Evolutionary conservation across 2,329 filamentous ascomycete species (phyloP), one percentile per base, ranked within the genome.

Genomic region (Trichoderma sp.): DNA sequence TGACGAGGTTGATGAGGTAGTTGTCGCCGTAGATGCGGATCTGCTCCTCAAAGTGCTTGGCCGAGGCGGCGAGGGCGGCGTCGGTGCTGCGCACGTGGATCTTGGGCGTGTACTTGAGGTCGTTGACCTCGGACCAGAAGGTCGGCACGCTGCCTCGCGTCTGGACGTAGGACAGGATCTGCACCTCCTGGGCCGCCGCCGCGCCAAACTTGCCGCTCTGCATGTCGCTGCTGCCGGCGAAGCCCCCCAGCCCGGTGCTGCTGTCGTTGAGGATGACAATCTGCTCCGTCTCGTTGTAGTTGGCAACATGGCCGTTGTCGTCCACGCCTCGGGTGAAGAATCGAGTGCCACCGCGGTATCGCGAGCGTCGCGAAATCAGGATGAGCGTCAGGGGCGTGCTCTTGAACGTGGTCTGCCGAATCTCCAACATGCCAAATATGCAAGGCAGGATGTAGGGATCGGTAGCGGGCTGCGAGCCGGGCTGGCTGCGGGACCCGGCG

Each of bases 281-380:
- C 75, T 99, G 95, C 75, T 99, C 95, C 0, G 95, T 98, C 82
- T 99, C 95, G 75, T 99, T 99, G 83, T 94, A 99, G 77, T 99
- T 99, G 69, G 95, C 92, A n/a, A 95, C 95, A 75, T 98, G 88
- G 26, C 95, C 95, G 67, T 95, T 84, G 69, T 97, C 93, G 74
- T 99, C 94, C 54, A 98, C 87, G 59, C 95, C 95, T 69, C 95
- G 88, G 2, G 95, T 96, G 75, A 99, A 95, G 79, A 97, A 98
- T 74, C 96, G 85, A 17, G 95, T 98, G 51, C 95, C 95, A 43
- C 89, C 93, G 68, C 94, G 87, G 77, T 95, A 89, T 70, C 96
- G 86, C 24, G 93, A 97, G 71, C 95, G 87, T 68, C 95, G 86
- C 28, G 94, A 96, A 72, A 98, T 94, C 58, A 99, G 85, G 44